Conservation (phyloP, 2,329 filamentous ascomycete genomes). For the Scleromitrula shiraiana region DNA sequence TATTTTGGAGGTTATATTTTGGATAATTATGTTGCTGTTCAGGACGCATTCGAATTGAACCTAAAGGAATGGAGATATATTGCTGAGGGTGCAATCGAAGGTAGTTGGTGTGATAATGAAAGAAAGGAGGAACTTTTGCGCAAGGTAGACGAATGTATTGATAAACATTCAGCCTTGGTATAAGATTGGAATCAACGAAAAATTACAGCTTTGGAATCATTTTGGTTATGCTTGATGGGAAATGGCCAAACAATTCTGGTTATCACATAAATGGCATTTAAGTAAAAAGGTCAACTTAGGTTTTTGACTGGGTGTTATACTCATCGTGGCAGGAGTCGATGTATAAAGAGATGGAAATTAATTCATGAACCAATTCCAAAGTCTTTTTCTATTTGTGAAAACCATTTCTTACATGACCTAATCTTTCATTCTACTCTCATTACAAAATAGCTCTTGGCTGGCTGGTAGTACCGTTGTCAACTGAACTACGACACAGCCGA, state of each 20-base stretch:
- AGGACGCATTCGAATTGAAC: conserved; percentile 58
- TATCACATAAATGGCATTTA: too few relatives aligned
- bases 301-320: too few relatives aligned
- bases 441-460: too few relatives aligned
- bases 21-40: conserved; percentile 68
- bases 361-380: too few relatives aligned
- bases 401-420: too few relatives aligned
- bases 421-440: too few relatives aligned
- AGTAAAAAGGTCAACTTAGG: too few relatives aligned
- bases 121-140: conserved; percentile 53
- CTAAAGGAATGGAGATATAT: conserved; percentile 61
- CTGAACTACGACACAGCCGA: too few relatives aligned
- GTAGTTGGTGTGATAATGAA: conserved; percentile 59
- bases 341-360: too few relatives aligned
- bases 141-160: conserved; percentile 35
- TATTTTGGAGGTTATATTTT: conserved; percentile 66
- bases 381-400: too few relatives aligned
- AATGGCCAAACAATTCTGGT: background rate
- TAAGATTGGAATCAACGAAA: background rate
- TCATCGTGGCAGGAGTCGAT: too few relatives aligned
- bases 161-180: conserved; percentile 13
- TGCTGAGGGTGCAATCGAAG: conserved; percentile 51
- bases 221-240: background rate
- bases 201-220: background rate
- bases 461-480: too few relatives aligned